phyloP scores from a whole-genome alignment of 2,329 filamentous ascomycete species.

The Pestalotiopsis fici region DNA sequence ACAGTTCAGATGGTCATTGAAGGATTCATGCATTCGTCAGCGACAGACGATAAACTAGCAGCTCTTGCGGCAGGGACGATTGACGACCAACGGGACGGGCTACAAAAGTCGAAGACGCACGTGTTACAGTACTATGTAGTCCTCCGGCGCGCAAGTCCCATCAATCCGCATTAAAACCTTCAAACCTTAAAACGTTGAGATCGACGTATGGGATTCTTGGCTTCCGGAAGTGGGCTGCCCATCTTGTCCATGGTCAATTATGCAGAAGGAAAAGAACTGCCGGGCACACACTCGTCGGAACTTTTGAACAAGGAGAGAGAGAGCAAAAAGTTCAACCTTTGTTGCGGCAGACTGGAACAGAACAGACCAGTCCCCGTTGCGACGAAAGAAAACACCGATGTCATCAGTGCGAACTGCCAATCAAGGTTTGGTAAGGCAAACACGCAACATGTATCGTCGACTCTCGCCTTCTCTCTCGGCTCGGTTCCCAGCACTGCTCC shows the following conservation, averaged over 20 bases:
- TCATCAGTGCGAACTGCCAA: not conserved
- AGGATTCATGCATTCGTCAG: not conserved
- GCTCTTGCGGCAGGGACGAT: not conserved
- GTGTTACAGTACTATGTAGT: not conserved
- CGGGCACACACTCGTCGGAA: not conserved
- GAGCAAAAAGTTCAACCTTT: not conserved
- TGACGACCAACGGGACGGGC: not conserved
- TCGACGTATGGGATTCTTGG: not conserved
- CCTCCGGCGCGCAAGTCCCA: not conserved
- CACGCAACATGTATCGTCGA: not conserved
- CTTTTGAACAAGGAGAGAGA: not conserved
- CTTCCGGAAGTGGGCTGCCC: not conserved
- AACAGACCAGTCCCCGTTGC: not conserved
- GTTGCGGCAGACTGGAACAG: not conserved
- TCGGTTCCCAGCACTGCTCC: not conserved
- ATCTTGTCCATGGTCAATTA: not conserved
- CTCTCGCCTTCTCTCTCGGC: not conserved
- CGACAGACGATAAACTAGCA: not conserved
- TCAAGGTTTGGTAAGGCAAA: not conserved
- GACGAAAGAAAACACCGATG: not conserved
- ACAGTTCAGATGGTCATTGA: not conserved
- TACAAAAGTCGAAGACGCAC: not conserved
- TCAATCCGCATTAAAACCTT: not conserved
- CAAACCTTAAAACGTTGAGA: constrained; percentile 4
- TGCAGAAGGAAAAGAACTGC: not conserved